Evolutionary conservation across 2,329 filamentous ascomycete species (phyloP), one percentile per base, ranked within the genome.

Genomic region (Dactylellina sp.): DNA sequence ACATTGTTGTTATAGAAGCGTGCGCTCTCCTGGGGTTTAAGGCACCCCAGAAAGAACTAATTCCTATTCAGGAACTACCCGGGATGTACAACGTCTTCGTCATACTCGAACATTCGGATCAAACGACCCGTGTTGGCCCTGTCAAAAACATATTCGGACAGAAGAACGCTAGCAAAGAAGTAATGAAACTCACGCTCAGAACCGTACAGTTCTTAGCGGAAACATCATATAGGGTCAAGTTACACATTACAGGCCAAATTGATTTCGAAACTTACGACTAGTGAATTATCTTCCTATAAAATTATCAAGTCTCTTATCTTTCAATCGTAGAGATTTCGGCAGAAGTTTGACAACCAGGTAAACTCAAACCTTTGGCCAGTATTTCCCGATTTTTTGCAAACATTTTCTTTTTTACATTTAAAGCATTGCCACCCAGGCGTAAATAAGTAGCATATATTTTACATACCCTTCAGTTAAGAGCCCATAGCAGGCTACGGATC

Each of bases 21-120:
- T 74, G 70, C 20, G 42, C 56, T 62, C 55, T 74, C 11, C 50
- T 75, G 5, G 71, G 71, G 37, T 75, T 75, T 62, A 75, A 75
- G 47, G 71, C 71, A 16, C 63, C 64, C 11, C 62, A 75, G 52
- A 57, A 25, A 55, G 50, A 70, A 32, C 25, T 75, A 11, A 24
- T 50, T 1, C 62, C 56, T 12, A 44, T 70, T 28, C 39, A 46
- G 3, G n/a, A 59, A 9, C 7, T 52, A 12, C 28, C 12, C 16
- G 62, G 71, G 2, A 55, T 70, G 49, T 75, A 75, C 35, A 55
- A 75, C 20, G 71, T 75, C 22, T 64, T 16, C 14, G 52, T 70
- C 2, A 70, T 20, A 7, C 64, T 75, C 24, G 71, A 74, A 4
- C 71, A 75, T 24, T 50, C 56, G 1, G 63, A 68, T 4, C 40